Percentiles rank a stretch among this genome's conserved stretches.
Conservation (phyloP, 2,329 filamentous ascomycete species). For the Fusarium cicatricum region DNA sequence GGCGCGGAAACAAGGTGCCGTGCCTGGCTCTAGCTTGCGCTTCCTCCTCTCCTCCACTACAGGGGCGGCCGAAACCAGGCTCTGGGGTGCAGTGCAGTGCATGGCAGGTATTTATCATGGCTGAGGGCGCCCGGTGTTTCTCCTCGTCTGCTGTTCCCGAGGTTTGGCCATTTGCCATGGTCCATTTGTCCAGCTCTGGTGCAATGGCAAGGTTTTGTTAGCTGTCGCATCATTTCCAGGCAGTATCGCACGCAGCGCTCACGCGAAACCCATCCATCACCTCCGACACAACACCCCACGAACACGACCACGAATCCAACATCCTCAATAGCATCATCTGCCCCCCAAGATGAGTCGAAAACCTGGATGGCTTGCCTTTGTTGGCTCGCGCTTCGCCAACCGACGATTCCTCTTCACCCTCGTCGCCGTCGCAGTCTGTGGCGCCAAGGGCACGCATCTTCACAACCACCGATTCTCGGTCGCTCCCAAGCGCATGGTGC, state of each 20-base stretch:
- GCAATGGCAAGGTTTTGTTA: slow-evolving; percentile 12
- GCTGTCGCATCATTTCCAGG: not conserved
- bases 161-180: not conserved
- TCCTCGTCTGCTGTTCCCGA: not conserved
- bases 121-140: not conserved
- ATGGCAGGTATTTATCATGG: slow-evolving; percentile 30
- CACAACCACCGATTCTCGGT: slow-evolving; percentile 45
- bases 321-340: slow-evolving; percentile 8
- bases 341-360: slow-evolving; percentile 21
- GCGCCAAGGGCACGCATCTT: slow-evolving; percentile 46
- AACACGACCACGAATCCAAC: not conserved
- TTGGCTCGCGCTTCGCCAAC: slow-evolving; percentile 40
- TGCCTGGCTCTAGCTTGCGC: no score
- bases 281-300: no score
- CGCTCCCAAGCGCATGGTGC: slow-evolving; percentile 41
- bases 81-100: not conserved
- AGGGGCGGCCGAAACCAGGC: not conserved
- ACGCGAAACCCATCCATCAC: no score
- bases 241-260: not conserved
- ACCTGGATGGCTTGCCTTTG: slow-evolving; percentile 11
- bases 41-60: no score
- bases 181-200: slow-evolving; percentile 6
- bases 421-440: slow-evolving; percentile 42
- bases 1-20: not conserved
- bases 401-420: slow-evolving; percentile 46